Evolutionary conservation across 2,329 filamentous ascomycete species (phyloP), one percentile per base, ranked within the genome.

Genomic region (Sporothrix pallida): DNA sequence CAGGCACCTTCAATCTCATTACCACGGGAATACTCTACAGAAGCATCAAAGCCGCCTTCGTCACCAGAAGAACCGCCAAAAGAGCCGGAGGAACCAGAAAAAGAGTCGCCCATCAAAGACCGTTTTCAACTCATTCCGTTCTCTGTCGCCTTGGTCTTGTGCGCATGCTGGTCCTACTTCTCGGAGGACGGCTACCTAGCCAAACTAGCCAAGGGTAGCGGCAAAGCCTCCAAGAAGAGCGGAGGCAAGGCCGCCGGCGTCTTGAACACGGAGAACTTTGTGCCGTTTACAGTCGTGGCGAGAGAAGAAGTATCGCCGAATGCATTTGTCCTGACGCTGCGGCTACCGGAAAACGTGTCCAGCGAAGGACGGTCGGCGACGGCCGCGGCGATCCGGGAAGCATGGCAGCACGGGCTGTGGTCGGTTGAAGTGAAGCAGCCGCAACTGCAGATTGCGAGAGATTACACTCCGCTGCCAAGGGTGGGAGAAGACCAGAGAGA

Each of bases 381-480:
- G 76, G 80, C 6, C 70, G 62, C 52, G 74, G 52, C 78, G 75
- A 1, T 81, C 78, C 10, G 80, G 80, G 72, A 69, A 12, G 85
- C 85, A 31, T 91, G 89, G 88, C 81, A 82, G 60, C 85, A 88
- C 73, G 92, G 92, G 4, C 86, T 97, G 58, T 97, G 94, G 92
- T 94, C 92, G 76, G 91, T 98, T 48, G 92, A 98, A 84, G 90
- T 97, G 79, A 97, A 97, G 83, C 96, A 98, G 83, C 96, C 96
- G 1, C 91, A 97, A 81, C 83, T 98, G 73, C 95, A 98, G 82
- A 97, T 99, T 78, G 93, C 93, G 60, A 86, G 96, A 75, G 91
- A 94, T 74, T 99, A 99, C 82, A 98, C 96, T 3, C 94, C 95
- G 0, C 84, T 99, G 0, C 95, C 94, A 0, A 87, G 89, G 0